phyloP scores from a whole-genome alignment of 2,329 filamentous ascomycete species.

The Sporothrix pallida region DNA sequence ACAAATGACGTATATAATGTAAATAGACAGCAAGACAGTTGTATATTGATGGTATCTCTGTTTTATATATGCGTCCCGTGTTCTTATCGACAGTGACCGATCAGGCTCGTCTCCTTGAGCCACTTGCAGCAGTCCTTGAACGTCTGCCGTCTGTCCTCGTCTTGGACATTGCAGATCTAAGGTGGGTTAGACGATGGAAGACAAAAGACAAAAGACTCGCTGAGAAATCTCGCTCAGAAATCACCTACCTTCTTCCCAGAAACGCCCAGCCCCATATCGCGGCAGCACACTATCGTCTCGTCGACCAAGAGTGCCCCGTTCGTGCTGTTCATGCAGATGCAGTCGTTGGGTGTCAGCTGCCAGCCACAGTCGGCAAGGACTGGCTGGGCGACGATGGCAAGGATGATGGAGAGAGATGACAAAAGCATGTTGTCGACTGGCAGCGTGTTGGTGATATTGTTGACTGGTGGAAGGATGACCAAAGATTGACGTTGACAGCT shows the following conservation, averaged over 20 bases:
- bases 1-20: neutral
- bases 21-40: neutral
- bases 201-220: too few relatives aligned
- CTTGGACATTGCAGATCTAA: slow-evolving; percentile 28
- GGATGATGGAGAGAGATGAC: neutral
- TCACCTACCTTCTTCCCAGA: neutral
- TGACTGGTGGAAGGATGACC: too few relatives aligned
- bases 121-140: slow-evolving; percentile 37
- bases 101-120: slow-evolving; percentile 32
- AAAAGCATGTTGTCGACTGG: neutral
- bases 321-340: slow-evolving; percentile 35
- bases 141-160: slow-evolving; percentile 32
- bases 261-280: neutral
- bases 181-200: neutral
- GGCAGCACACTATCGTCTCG: slow-evolving; percentile 29
- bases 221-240: too few relatives aligned
- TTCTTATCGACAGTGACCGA: slow-evolving; percentile 33
- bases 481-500: too few relatives aligned
- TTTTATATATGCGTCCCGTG: neutral
- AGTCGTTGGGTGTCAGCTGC: slow-evolving; percentile 33
- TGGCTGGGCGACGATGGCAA: neutral
- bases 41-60: neutral
- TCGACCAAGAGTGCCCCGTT: slow-evolving; percentile 26
- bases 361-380: slow-evolving; percentile 32
- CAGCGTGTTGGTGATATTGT: too few relatives aligned